phyloP scores from a whole-genome alignment of 192 early-diverging fungal species.

The Jimgerdemannia flammicorona region DNA sequence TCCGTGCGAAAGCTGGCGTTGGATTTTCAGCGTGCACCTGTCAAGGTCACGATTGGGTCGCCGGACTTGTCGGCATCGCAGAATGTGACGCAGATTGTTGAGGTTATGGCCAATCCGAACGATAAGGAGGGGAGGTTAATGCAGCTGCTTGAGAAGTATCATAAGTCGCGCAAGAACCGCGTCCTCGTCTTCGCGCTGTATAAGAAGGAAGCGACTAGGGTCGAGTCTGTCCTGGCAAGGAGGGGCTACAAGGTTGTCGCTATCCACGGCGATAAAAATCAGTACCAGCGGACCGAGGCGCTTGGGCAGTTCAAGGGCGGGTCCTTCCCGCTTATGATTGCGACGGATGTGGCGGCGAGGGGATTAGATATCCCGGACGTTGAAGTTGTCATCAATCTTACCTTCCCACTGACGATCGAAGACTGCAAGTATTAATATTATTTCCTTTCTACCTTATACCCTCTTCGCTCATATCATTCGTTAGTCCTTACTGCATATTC shows the following conservation, averaged over 20 bases:
- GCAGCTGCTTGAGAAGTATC: conserved; percentile 78
- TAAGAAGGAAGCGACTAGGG: conserved; percentile 89
- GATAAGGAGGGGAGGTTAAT: conserved; percentile 74
- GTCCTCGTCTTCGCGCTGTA: conserved; percentile 94
- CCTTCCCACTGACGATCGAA: conserved; percentile 97
- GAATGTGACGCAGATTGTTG: conserved; percentile 85
- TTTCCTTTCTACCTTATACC: neutral
- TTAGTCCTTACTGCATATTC: neutral
- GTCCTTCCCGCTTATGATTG: conserved; percentile 78
- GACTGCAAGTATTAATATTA: conserved; percentile 33
- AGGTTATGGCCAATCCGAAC: conserved; percentile 74
- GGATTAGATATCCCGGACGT: conserved; percentile 89
- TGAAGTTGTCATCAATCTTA: conserved; percentile 94
- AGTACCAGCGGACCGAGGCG: conserved; percentile 76
- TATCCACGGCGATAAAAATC: conserved; percentile 92
- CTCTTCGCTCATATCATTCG: too few species aligned
- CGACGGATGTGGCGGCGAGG: conserved; percentile 92
- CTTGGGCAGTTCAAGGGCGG: conserved; percentile 82
- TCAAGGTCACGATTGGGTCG: conserved; percentile 83
- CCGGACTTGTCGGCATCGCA: conserved; percentile 84
- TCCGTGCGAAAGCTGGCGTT: conserved; percentile 82
- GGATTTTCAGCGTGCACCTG: conserved; percentile 76
- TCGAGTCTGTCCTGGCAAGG: conserved; percentile 68
- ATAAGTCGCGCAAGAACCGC: conserved; percentile 80
- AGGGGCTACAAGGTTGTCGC: conserved; percentile 79